phyloP scores from a whole-genome alignment of 257 asterid genomes.

The Solanum chaucha region DNA sequence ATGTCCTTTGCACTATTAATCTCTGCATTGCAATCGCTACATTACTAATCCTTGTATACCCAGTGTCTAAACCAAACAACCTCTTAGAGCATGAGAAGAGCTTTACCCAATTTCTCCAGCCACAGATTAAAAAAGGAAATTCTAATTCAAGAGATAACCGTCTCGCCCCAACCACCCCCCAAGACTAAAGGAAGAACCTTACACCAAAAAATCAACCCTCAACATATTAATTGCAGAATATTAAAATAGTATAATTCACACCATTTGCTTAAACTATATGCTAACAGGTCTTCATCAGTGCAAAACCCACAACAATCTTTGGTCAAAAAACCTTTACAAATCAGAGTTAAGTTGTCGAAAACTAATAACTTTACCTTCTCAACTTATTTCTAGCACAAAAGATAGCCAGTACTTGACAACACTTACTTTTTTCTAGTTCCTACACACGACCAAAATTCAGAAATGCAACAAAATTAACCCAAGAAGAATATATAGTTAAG shows the following conservation, averaged over 20 bases:
- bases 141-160: background rate
- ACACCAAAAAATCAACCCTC: background rate
- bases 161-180: background rate
- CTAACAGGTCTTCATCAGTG: background rate
- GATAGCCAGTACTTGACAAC: background rate
- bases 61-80: background rate
- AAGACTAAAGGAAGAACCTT: background rate
- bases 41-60: background rate
- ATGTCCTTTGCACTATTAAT: background rate
- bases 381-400: background rate
- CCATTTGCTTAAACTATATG: background rate
- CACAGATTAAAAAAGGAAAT: background rate
- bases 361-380: background rate
- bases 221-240: background rate
- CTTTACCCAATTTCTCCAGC: background rate
- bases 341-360: background rate
- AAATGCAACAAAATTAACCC: background rate
- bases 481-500: background rate
- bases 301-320: background rate
- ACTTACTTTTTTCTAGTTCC: background rate
- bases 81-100: background rate
- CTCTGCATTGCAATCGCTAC: background rate
- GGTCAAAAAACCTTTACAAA: background rate
- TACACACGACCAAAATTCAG: background rate
- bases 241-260: background rate